Conservation (phyloP, 345 rosid species). For the Jatropha curcas region DNA sequence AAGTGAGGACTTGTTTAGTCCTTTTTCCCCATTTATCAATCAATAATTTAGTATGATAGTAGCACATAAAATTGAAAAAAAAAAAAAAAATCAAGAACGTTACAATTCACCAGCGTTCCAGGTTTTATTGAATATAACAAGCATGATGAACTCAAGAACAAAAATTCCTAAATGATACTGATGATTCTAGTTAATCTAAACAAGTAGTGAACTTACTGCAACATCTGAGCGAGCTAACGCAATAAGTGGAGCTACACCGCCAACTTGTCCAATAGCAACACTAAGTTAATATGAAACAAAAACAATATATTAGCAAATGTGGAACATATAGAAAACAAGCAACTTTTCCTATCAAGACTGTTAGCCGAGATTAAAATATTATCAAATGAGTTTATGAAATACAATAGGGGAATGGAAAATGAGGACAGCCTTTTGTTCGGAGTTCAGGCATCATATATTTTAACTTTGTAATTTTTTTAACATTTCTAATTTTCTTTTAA, state of each 20-base stretch:
- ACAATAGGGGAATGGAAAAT: neutral
- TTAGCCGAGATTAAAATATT: neutral
- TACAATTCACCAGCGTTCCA: neutral
- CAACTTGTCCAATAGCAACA: constrained; percentile 45
- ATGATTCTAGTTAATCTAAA: constrained; percentile 7
- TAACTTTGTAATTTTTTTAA: no score
- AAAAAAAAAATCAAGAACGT: neutral
- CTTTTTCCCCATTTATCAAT: neutral
- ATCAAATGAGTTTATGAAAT: constrained; percentile 4
- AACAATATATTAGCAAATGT: constrained; percentile 5
- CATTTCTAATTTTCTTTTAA: no score
- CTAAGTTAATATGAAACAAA: constrained; percentile 24
- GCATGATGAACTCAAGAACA: neutral
- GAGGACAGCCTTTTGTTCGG: neutral
- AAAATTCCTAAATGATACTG: neutral
- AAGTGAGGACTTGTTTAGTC: constrained; percentile 1
- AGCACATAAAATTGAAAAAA: neutral
- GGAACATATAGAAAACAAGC: constrained; percentile 8
- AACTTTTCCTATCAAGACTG: neutral
- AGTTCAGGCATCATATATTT: neutral
- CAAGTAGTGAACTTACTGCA: constrained; percentile 26
- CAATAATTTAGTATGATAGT: neutral
- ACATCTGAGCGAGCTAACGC: constrained; percentile 35
- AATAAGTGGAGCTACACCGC: constrained; percentile 45
- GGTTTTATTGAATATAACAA: neutral